These are phyloP conservation scores for Trichaptum fuscoviolaceum DNA, from an alignment of 768 basidiomycete genomes.

Conservation along the genomic window DNA sequence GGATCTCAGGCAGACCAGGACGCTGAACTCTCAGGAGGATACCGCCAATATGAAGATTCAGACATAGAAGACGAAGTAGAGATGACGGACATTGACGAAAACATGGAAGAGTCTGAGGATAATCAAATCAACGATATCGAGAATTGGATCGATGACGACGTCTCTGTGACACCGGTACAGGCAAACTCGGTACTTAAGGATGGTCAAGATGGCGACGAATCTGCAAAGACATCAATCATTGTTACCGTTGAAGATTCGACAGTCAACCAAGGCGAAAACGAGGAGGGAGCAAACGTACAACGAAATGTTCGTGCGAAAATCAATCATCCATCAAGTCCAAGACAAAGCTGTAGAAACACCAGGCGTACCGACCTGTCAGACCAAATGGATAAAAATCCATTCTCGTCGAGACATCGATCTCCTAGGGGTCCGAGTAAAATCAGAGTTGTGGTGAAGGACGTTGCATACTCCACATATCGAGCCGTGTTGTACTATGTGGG, in stretches of 20 bases:
- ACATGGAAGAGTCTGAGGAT: slow-evolving; percentile 13
- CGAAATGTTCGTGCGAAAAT: not conserved
- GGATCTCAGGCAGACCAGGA: slow-evolving; percentile 24
- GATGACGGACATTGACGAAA: slow-evolving; percentile 15
- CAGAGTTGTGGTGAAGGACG: slow-evolving; percentile 49
- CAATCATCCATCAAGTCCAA: slow-evolving; percentile 5
- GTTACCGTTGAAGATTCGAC: not conserved
- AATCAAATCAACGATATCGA: not conserved
- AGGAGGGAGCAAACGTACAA: not conserved
- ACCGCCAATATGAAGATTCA: slow-evolving; percentile 41
- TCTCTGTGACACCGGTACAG: not conserved
- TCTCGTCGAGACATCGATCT: not conserved
- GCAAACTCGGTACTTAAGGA: not conserved
- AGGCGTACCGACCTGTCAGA: not conserved
- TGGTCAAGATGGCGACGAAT: not conserved
- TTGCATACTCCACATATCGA: slow-evolving; percentile 57
- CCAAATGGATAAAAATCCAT: not conserved
- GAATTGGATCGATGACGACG: not conserved
- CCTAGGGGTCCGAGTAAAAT: slow-evolving; percentile 43
- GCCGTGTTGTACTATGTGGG: slow-evolving; percentile 76
- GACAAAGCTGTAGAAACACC: not conserved
- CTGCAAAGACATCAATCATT: not conserved
- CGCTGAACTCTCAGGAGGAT: slow-evolving; percentile 41
- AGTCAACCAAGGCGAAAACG: not conserved
- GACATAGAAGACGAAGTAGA: slow-evolving; percentile 47